phyloP scores from a whole-genome alignment of 495 filamentous ascomycete genomes.

The Aspergillus campestris region DNA sequence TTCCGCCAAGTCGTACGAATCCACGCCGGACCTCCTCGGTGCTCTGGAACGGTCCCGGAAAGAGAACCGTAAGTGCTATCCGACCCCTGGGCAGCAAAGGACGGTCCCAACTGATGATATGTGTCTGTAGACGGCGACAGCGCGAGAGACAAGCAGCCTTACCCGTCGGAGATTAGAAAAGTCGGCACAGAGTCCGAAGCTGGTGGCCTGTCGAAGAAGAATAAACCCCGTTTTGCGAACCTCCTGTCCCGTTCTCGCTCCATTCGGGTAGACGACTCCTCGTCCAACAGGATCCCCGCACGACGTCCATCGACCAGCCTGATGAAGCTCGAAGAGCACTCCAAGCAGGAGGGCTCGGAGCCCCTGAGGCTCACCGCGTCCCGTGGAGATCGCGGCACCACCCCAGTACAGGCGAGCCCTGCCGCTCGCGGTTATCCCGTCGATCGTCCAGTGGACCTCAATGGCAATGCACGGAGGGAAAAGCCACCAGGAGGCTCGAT shows the following conservation, averaged over 20 bases:
- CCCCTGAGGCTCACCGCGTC: conserved; percentile 52
- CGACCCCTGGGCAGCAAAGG: neutral
- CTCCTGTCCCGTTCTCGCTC: conserved; percentile 62
- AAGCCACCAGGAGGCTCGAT: conserved; percentile 41
- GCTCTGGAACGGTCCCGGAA: conserved; percentile 20
- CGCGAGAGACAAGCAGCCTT: conserved; percentile 16
- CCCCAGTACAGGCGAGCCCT: conserved; percentile 56
- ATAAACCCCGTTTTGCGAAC: conserved; percentile 44
- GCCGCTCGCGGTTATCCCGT: conserved; percentile 52
- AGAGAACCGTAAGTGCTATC: conserved; percentile 23
- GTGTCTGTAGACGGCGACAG: conserved; percentile 9
- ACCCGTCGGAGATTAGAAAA: conserved; percentile 19
- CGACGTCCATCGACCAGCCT: conserved; percentile 39
- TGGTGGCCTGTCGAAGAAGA: conserved; percentile 27
- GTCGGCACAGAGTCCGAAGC: conserved; percentile 23
- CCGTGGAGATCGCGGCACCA: conserved; percentile 45
- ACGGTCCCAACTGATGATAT: conserved; percentile 3
- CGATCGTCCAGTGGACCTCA: conserved; percentile 44
- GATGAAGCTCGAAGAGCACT: conserved; percentile 34
- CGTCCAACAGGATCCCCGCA: conserved; percentile 23
- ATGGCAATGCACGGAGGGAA: conserved; percentile 33
- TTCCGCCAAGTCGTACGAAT: conserved; percentile 28
- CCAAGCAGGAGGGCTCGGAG: conserved; percentile 16
- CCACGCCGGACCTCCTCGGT: conserved; percentile 33
- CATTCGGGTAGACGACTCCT: conserved; percentile 46